Evolutionary conservation across 1,139 yeast genomes (phyloP).

Genomic region (Yamadazyma oceani): DNA sequence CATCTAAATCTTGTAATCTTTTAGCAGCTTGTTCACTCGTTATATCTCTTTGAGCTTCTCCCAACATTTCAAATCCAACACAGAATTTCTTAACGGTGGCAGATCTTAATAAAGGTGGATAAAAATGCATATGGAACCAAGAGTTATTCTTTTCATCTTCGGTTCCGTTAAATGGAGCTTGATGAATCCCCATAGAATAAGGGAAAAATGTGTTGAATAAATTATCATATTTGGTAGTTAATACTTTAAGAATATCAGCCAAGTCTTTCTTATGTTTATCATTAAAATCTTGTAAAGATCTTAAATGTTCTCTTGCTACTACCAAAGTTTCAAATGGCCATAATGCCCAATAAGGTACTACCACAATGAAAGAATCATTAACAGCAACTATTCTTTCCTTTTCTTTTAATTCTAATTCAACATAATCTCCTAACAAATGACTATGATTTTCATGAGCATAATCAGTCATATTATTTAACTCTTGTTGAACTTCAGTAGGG

Average conservation of each 20-base stretch:
- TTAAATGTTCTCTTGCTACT: constrained; percentile 54
- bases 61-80: constrained; percentile 78
- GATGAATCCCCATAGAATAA: constrained; percentile 81
- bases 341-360: constrained; percentile 81
- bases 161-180: constrained; percentile 55
- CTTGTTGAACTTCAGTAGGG: constrained; percentile 70
- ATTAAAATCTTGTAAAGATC: constrained; percentile 51
- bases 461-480: constrained; percentile 49
- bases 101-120: constrained; percentile 73
- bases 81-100: constrained; percentile 76
- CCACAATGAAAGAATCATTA: constrained; percentile 66
- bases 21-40: constrained; percentile 76
- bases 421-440: constrained; percentile 65
- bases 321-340: constrained; percentile 81
- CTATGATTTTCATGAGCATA: constrained; percentile 46
- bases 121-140: constrained; percentile 78
- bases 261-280: constrained; percentile 53
- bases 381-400: constrained; percentile 54
- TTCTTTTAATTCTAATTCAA: constrained; percentile 53
- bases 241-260: constrained; percentile 52
- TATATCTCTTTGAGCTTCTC: constrained; percentile 77
- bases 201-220: constrained; percentile 71
- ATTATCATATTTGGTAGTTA: constrained; percentile 72
- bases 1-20: constrained; percentile 47
- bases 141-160: constrained; percentile 42